These are phyloP conservation scores for Rasamsonia emersonii DNA, from an alignment of 2,329 filamentous ascomycete genomes.

Conservation along the genomic window DNA sequence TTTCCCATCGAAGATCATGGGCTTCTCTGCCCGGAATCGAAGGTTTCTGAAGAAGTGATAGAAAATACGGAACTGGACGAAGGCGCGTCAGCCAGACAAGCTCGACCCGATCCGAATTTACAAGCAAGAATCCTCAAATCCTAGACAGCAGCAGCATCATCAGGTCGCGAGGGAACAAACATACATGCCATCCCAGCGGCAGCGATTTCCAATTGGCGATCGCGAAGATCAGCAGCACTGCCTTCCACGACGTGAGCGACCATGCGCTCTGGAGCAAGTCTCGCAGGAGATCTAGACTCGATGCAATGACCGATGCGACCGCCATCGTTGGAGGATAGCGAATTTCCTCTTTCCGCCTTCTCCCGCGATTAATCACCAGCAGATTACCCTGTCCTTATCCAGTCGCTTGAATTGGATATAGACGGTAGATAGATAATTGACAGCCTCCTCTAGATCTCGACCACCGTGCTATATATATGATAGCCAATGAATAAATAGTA, in stretches of 20 bases:
- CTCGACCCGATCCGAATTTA: no score
- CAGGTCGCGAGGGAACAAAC: constrained; percentile 19
- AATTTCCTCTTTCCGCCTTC: no score
- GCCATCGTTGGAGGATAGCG: no score
- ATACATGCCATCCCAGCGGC: constrained; percentile 67
- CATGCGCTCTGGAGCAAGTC: no score
- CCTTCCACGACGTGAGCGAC: constrained; percentile 20
- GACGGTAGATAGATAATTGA: no score
- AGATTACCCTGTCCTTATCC: no score
- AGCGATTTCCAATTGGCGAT: constrained; percentile 64
- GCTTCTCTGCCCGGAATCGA: constrained; percentile 40
- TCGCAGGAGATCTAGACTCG: no score
- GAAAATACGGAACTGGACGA: constrained; percentile 48
- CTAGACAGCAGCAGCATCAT: background rate
- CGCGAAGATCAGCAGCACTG: constrained; percentile 43
- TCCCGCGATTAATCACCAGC: no score
- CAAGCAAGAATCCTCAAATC: background rate
- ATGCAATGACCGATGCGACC: no score
- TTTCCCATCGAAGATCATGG: constrained; percentile 34
- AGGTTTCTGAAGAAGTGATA: constrained; percentile 50
- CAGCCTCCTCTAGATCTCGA: no score
- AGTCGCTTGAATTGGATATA: no score
- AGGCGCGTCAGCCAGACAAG: constrained; percentile 3
- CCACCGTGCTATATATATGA: no score
- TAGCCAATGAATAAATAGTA: background rate